Base-by-base conservation (phyloP, 1,284 basidiomycete genomes). In the Waitea zeae region DNA sequence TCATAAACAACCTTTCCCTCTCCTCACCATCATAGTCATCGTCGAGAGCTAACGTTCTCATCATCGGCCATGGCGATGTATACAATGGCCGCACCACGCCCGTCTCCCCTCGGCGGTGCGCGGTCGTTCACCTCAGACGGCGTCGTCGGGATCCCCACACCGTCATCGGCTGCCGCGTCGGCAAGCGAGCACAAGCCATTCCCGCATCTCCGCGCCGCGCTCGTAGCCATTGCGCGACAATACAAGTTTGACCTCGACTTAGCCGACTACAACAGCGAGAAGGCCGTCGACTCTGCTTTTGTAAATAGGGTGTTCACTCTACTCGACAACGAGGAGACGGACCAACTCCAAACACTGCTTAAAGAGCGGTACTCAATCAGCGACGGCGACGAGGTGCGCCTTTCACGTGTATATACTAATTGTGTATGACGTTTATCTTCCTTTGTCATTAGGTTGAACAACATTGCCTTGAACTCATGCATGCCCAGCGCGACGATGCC, bases 321-420 rank as follows among this genome's bases (percentile, higher is more conserved):
- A 33, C 67, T 93, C 31, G 70, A 70, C 31, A 70, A 76, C 38
- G 88, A 93, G 52, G 71, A 79, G 39, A 87, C 90, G 53, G 88
- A 92, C 39, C 71, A 76, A 37, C 68, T 92, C 47, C 89, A 89
- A 57, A 47, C 53, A 2, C 46, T 87, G 20, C 63, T 93, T 39
- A 80, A 71, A 51, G 64, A 66, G 20, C 70, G 67, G 27, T 81
- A 78, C 46, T 66, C 64, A 4, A 69, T 84, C 44, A 70, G 84
- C 46, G 74, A 80, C 41, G 78, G 81, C 46, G 71, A 71, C 53
- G 86, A n/a, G n/a, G n/a, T n/a, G n/a, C n/a, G n/a, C n/a, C n/a
- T n/a, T n/a, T n/a, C n/a, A n/a, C 88, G 41, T 48, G 64, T 50
- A 15, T 57, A 48, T 19, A 12, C 17, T 34, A n/a, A 31, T 35